A percentile compares a stretch with the other conserved stretches of the same genome.
These are phyloP conservation scores for Ramaria sp. DNA, from an alignment of 768 basidiomycete genomes.

Conservation along the genomic window DNA sequence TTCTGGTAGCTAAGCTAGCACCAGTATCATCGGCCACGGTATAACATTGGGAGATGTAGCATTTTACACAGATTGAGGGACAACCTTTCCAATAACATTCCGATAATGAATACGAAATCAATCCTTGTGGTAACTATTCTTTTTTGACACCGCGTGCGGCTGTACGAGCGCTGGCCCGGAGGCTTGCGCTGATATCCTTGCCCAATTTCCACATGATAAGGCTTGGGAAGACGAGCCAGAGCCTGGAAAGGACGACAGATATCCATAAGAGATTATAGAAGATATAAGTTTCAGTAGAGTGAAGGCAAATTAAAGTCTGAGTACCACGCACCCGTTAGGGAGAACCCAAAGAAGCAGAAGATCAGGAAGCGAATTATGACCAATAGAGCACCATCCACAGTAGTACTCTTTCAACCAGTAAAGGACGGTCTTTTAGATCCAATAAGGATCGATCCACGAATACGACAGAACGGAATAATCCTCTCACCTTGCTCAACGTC, in stretches of 20 bases:
- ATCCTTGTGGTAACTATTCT: background rate
- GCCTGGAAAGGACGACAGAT: conserved; percentile 24
- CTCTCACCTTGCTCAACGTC: conserved; percentile 56
- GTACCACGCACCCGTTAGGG: conserved; percentile 58
- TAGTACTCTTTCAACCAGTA: conserved; percentile 76
- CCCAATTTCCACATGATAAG: conserved; percentile 51
- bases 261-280: background rate
- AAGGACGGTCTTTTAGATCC: conserved; percentile 42
- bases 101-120: too few relatives aligned
- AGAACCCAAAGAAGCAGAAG: conserved; percentile 57
- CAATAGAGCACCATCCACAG: conserved; percentile 59
- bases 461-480: background rate
- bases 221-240: conserved; percentile 70
- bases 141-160: background rate
- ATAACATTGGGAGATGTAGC: too few relatives aligned
- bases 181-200: conserved; percentile 42
- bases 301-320: background rate
- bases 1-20: too few relatives aligned
- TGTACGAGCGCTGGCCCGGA: conserved; percentile 20
- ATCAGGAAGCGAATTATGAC: conserved; percentile 52
- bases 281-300: conserved; percentile 8
- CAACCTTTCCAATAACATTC: too few relatives aligned
- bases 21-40: too few relatives aligned
- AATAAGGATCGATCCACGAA: background rate
- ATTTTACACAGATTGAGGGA: too few relatives aligned